Evolutionary conservation across 495 filamentous ascomycete genomes (phyloP), one percentile per base, ranked within the genome.

Genomic region (Rostrohypoxylon terebratum): DNA sequence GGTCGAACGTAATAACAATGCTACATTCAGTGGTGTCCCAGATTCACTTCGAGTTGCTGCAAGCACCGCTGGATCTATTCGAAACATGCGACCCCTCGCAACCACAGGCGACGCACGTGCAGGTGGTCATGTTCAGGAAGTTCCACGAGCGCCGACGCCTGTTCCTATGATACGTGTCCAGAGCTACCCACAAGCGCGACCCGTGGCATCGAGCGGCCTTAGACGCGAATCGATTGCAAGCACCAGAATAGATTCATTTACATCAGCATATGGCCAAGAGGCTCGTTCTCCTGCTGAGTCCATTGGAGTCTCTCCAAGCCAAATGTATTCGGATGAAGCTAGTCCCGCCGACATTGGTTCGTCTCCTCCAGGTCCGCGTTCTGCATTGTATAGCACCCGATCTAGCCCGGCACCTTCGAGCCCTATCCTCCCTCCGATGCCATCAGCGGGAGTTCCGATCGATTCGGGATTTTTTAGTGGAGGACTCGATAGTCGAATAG

Each of bases 381-480:
- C 83, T 33, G 72, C 77, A 14, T 68, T 81, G 18, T 85, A 79
- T 69, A 77, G 66, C 47, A 77, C 85, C 13, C 80, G 79, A 66
- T 80, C 86, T 66, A 83, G 87, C 82, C 78, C 89, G 71, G 72
- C 76, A 6, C 85, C 89, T 33, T 95, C 93, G 2, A 97, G 93
- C 69, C 93, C 93, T 5, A 83, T 89, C 21, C 82, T 95, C 40
- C 92, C 93, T 8, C 82, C 86, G 8, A 84, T 93, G 81, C 81
- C 83, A 6, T 79, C 84, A 40, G 72, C 81, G 14, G 58, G 48
- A 69, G 77, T 78, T 2, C 83, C 86, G 63, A 82, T 86, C 11
- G 93, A 96, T 77, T 94, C 91, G 9, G 92, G 92, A 0, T 94
- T 93, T 74, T 92, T 94, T 91, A 94, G 91, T 78, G 91, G 88